Base-by-base conservation (phyloP, 2,329 filamentous ascomycete species). In the Tolypocladium amazonense region DNA sequence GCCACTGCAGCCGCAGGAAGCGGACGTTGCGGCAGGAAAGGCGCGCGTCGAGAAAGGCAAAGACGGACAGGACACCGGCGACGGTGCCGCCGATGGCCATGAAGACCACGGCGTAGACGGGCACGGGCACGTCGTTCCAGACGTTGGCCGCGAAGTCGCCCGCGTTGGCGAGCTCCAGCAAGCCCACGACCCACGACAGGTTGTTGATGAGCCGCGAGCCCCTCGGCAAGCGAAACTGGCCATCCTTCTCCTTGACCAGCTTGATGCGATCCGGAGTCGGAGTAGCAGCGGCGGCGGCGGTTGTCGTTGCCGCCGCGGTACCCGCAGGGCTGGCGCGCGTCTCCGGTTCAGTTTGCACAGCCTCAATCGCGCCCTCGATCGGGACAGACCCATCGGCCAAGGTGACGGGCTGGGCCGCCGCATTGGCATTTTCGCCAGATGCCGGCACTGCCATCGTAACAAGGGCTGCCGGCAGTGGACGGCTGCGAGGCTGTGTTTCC, bases 101-200 rank as follows among this genome's bases (percentile, higher is more conserved):
- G 5, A 83, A 69, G 0, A 77, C 74, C 0, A 76, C 68, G 11
- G 79, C 81, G 56, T 78, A 78, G 1, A 66, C 63, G 0, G 81
- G 81, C 0, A 81, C 74, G 0, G 81, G 81, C 0, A 76, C 70
- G 1, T 76, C 62, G 62, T 84, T 84, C 79, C 79, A 84, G 1
- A 84, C 76, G 59, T 84, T 84, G 59, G 81, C 81, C 0, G 81
- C 79, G 59, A 84, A 84, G 63, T 84, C 81, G 2, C 76, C 76
- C 0, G 80, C 79, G 64, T 84, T 84, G 58, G 78, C 79, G 2
- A 83, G 72, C 61, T 84, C 81, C 23, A 84, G 76, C 56, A 79
- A 79, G 0, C 80, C 82, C 1, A 82, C 69, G 5, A 65, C 67
- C 33, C 66, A 66, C 27, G 66, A 62, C 1, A 73, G 65, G 23